Evolutionary conservation across 805 yeast species (phyloP), one percentile per base, ranked within the genome.

Genomic region (Metschnikowia hibisci): DNA sequence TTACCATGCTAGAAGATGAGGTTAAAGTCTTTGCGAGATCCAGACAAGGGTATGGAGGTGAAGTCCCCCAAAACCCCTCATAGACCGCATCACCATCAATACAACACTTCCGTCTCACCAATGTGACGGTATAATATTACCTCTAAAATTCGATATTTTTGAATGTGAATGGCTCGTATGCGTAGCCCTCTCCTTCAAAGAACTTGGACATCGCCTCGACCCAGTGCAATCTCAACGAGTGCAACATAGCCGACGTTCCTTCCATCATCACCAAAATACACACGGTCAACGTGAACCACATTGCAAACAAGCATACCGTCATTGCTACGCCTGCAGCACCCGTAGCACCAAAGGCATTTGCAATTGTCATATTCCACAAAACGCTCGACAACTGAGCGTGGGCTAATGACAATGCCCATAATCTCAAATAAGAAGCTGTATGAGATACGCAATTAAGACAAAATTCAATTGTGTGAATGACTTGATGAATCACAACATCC

Each of bases 161-260:
- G 52, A 82, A 81, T 1, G 70, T 63, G 56, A 81, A 84, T 23
- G 90, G 90, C 46, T 75, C 76, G 57, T 81, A 84, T 8, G 80
- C 76, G 37, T 74, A 66, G 50, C 90, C 90, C 57, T 83, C 88
- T 57, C 90, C 90, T 56, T 80, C 83, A 51, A 84, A 84, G 59
- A 80, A 83, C 61, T 84, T 84, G 34, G 87, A 80, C 90, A 84
- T 84, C 29, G 87, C 78, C 58, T 84, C 90, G 42, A 84, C 89
- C 90, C 90, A 84, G 58, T 84, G 90, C 54, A 84, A 69, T 66
- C 90, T 76, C 55, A 84, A 72, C 12, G 86, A 77, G 60, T 84
- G 90, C 56, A 84, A 69, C 90, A 84, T 84, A 15, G 89, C 89
- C n/a, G 87, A 81, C 0, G 89, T 84, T 44, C 90, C 90, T 64